Evolutionary conservation across 148 eudicot species (phyloP), one percentile per base, ranked within the genome.

Genomic region (Rhododendron vialii): DNA sequence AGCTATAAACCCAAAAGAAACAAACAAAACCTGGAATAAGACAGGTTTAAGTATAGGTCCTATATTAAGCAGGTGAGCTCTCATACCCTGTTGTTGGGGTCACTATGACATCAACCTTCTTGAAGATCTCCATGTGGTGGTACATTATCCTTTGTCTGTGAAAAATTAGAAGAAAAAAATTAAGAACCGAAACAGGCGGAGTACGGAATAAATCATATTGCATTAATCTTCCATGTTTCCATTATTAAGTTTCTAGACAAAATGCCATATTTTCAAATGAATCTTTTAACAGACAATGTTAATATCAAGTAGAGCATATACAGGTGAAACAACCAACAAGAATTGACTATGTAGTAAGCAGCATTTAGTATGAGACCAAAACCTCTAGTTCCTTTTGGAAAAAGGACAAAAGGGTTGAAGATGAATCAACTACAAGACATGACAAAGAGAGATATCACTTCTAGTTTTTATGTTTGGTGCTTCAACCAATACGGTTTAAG

Each of bases 21-120:
- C 45, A 30, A 45, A 36, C 69, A 84, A 71, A 71, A 50, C 17
- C 7, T 55, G 33, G 73, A 77, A 77, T 41, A n/a, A 77, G 82
- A 78, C 59, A 28, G 53, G 74, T 10, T 13, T 0, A 74, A 48
- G 67, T 5, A 47, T 14, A 71, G 22, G 5, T 38, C 76, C 81
- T 50, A 6, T 43, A 84, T 83, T 47, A 48, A 18, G 75, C 33
- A 47, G 81, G 77, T 43, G 74, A 55, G 47, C 30, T 84, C 82
- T 86, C 95, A 82, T 98, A 98, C 99, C 98, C 99, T 10, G 99
- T 95, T 59, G 99, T 98, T 53, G 99, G 99, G 77, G 99, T 94
- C 85, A 95, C 98, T 84, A 98, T 95, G 89, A 94, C 87, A 88
- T 98, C 99, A 82, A 92, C 98, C 85, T 94, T 92, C 90, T 94